Evolutionary conservation across 2,329 filamentous ascomycete genomes (phyloP), one percentile per base, ranked within the genome.

Genomic region (Aureobasidium sp.): DNA sequence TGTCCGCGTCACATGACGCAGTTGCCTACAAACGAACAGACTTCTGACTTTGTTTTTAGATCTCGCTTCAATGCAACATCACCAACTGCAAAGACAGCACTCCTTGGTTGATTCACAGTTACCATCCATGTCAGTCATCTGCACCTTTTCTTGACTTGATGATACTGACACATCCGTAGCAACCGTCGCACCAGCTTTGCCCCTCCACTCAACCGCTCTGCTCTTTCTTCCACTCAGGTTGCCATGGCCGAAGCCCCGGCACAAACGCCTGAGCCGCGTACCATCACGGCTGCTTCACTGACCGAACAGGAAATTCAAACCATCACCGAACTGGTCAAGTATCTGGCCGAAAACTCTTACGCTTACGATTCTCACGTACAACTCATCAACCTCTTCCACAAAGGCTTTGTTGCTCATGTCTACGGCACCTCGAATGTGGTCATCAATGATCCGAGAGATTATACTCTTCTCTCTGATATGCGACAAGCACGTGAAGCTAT

Each of bases 401-500:
- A 78, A 62, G 78, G 78, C 44, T 74, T 81, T 32, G 68, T 77
- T 37, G 72, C 73, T 15, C 77, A 80, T 62, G 65, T 73, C 49
- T 59, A 74, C 62, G 57, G 61, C 5, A 60, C 67, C 16, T 67
- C 64, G 29, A 30, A 59, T 5, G 63, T 64, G 29, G 55, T 64
- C 34, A 42, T 62, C 44, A 41, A 48, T 16, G 67, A 77, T 50
- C 72, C 78, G 9, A 72, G 69, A 37, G 69, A 72, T 13, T 81
- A 78, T 66, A 76, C 76, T 32, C 67, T 80, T 3, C 69, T 81
- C 1, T 67, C 71, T 11, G 75, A 79, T 34, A 69, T 81, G 34
- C 77, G 76, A 37, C 75, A 79, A 65, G 78, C 78, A 4, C 79
- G 84, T 62, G 79, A 83, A 66, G 78, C 80, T 59, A 84, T 87